Base-by-base conservation (phyloP, 1,284 basidiomycete species). In the Trametes versicolor region DNA sequence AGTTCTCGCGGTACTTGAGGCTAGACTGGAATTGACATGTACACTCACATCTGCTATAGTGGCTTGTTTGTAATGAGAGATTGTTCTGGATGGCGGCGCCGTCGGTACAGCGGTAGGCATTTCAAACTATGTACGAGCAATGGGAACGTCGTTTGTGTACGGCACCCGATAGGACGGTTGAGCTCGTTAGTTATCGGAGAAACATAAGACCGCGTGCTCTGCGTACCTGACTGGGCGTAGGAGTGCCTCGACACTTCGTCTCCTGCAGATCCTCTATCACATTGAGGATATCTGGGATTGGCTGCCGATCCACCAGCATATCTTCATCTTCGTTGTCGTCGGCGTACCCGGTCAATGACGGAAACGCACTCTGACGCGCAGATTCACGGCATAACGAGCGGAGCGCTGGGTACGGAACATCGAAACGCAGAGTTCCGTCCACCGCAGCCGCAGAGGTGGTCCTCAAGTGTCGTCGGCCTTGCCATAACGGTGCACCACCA, bases 241-340 rank as follows among this genome's bases (percentile, higher is more conserved):
- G 47, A 32, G 43, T 29, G 8, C 21, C 17, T 21, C 25, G 34
- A 29, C 59, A 41, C 32, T 13, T 34, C 17, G 23, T 10, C 4
- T 62, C 57, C 34, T 54, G 54, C 9, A 62, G 4, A 19, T 62
- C 53, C 25, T 57, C 60, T 23, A 69, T 64, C 21, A 66, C 36
- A 21, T 69, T 60, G 17, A 66, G 39, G 17, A 69, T 62, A 48
- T 63, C 65, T 9, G 47, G 62, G n/a, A 69, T 69, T 7, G 68
- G 58, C 6, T n/a, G 48, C 19, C 49, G 29, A 12, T 43, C 23
- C 43, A 49, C 9, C 10, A 39, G 15, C 17, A 29, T 21, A 9
- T 41, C 58, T 25, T 45, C 41, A n/a, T 58, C 60, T 36, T 52
- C 48, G 8, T n/a, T 15, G 23, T 49, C 45, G 17, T 41, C 50